These are phyloP conservation scores for Candida alai DNA, from an alignment of 805 yeast species.

Conservation along the genomic window DNA sequence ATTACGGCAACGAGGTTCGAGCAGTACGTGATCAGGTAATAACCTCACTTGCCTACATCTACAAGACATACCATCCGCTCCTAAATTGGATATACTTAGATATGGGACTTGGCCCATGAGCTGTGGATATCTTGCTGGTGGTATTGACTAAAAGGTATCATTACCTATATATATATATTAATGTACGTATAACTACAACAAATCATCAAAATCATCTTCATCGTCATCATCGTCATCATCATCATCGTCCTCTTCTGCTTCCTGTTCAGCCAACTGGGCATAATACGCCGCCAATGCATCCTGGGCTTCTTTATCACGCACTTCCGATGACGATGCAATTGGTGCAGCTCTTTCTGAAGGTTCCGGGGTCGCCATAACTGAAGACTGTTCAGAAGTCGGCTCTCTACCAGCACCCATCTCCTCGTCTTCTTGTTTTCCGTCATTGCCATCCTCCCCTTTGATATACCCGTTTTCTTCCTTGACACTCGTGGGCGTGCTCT, in stretches of 20 bases:
- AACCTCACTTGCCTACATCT: constrained; percentile 10
- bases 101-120: too few species aligned
- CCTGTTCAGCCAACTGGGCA: constrained; percentile 69
- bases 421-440: constrained; percentile 6
- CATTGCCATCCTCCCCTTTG: constrained; percentile 7
- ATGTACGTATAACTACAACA: constrained; percentile 7
- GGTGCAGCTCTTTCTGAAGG: constrained; percentile 13
- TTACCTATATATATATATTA: neutral
- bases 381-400: constrained; percentile 5
- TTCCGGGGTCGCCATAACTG: constrained; percentile 9
- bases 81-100: constrained; percentile 28
- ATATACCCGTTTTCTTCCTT: constrained; percentile 14
- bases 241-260: constrained; percentile 60
- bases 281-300: constrained; percentile 67
- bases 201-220: constrained; percentile 28
- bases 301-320: constrained; percentile 64
- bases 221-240: constrained; percentile 40
- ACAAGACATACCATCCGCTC: constrained; percentile 21
- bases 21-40: constrained; percentile 7
- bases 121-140: too few species aligned
- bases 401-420: constrained; percentile 7
- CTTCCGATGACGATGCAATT: constrained; percentile 25
- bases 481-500: constrained; percentile 15
- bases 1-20: constrained; percentile 6
- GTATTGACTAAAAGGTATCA: too few species aligned